phyloP scores from a whole-genome alignment of 345 rosid species.

The Eucalyptus virginea region DNA sequence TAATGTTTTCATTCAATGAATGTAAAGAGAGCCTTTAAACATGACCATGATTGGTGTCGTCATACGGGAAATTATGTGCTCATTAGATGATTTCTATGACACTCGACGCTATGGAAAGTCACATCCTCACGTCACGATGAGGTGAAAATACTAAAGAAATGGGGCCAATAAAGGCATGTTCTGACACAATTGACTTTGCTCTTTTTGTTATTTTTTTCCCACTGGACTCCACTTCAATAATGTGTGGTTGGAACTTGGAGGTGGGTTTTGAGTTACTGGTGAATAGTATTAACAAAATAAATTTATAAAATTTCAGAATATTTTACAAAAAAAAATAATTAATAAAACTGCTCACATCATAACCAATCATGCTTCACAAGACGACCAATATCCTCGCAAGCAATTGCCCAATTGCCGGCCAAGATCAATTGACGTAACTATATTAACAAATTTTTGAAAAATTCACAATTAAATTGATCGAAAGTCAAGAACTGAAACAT shows the following conservation, averaged over 20 bases:
- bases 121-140: neutral
- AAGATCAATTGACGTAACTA: neutral
- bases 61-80: too few relatives aligned
- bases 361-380: neutral
- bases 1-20: neutral
- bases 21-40: neutral
- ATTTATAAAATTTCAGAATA: neutral
- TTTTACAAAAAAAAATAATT: neutral
- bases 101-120: too few relatives aligned
- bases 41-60: neutral
- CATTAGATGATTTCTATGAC: too few relatives aligned
- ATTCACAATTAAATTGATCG: neutral
- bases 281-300: neutral
- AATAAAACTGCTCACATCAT: neutral
- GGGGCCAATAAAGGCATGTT: neutral
- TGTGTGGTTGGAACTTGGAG: neutral
- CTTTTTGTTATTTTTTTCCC: neutral
- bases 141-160: neutral
- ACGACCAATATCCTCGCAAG: neutral
- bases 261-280: neutral
- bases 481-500: neutral
- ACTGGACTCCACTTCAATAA: neutral
- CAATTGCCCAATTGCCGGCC: too few relatives aligned
- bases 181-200: neutral
- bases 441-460: neutral